Evolutionary conservation across 345 rosid species (phyloP), one percentile per base, ranked within the genome.

Genomic region (Eucalyptus pauciflora): DNA sequence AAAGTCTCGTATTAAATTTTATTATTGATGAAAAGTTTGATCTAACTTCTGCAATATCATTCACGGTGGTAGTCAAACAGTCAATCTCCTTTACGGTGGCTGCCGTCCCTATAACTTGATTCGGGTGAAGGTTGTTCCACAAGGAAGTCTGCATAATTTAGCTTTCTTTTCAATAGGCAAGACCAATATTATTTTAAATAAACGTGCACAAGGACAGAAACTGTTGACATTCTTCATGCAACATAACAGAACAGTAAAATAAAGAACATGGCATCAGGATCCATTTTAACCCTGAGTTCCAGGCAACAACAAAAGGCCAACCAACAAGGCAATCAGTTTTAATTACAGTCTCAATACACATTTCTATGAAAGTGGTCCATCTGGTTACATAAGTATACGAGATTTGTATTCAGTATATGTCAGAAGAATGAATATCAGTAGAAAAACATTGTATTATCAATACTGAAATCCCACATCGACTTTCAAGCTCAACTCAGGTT

Each of bases 121-220:
- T 91, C 37, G 99, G 99, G 92, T 95, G 96, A 91, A 98, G 96
- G 92, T 95, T 96, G 95, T 92, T 97, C 99, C 98, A 98, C 93
- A 97, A 83, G 87, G 99, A 94, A 54, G 99, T 97, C 99, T 97
- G 92, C 88, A 90, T 31, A 88, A 89, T 76, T 37, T 76, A 41
- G 48, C 48, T 20, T 76, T 76, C 83, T 29, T 71, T 86, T 54
- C 87, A 86, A 54, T 54, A 41, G 88, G 50, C 54, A 50, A 80
- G 17, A 37, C 45, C 18, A 5, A 54, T 83, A 64, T 41, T 49
- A 88, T 37, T 41, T 9, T 22, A 25, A 51, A 22, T 31, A 60
- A 48, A 25, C 4, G 4, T 60, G 56, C 83, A 56, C 8, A 49
- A 51, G 46, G 67, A 45, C 37, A 41, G 18, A 86, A 86, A 43